Evolutionary conservation across 495 filamentous ascomycete species (phyloP), one percentile per base, ranked within the genome.

Genomic region (Hapsidospora chrysogenum): DNA sequence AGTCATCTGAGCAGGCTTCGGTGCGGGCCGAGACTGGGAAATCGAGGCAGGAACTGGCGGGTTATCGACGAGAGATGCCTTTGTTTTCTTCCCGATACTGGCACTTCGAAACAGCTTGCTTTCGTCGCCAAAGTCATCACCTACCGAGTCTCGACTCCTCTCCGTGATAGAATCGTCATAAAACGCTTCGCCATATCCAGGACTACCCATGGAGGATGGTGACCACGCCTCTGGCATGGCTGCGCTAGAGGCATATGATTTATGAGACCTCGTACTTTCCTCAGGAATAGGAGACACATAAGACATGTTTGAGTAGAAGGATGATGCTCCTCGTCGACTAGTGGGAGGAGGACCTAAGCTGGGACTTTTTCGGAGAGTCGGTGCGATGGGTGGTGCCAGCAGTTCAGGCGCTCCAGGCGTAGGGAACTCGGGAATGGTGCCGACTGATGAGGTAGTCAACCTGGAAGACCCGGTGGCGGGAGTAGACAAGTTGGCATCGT

Each of bases 221-320:
- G 23, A 6, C 72, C 80, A 86, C 44, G 66, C 76, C 6, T 70
- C 66, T 2, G 85, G 83, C 37, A 92, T 81, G 0, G 72, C 79
- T 35, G 73, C 69, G 51, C 83, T 92, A 5, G 85, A 92, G 6
- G 83, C 83, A 47, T 77, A 80, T 0, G 82, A 87, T 14, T 68
- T 71, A 47, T 77, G 70, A 10, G 61, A 63, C 31, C 71, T 61
- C 29, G 70, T 59, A 21, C 72, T 64, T 48, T 93, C 85, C 53
- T 95, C 86, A 1, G 75, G 80, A 37, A 95, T 94, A 1, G 86
- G 86, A 6, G 86, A 82, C 4, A 94, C 83, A 37, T 66, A 82
- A 1, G 80, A 83, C n/a, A 54, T 47, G 37, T 66, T 68, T 16
- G 81, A 85, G 42, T 82, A 83, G 22, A 76, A 79, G n/a, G 78